A percentile compares a stretch with the other conserved stretches of the same genome.
Evolutionary conservation across 306 rosid species (phyloP).

Genomic region (Glycine tomentella): DNA sequence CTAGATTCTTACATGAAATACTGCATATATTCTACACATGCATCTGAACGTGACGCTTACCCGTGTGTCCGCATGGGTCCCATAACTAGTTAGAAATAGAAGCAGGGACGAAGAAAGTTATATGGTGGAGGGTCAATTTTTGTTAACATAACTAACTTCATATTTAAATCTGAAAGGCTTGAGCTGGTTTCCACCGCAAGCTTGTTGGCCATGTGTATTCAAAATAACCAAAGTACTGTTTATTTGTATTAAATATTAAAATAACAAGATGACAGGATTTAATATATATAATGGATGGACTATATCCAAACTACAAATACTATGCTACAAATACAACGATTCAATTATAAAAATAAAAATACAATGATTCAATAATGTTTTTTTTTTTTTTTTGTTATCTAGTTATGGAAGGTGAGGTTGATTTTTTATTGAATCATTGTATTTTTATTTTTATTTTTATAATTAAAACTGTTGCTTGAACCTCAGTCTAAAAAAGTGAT

Average conservation of each 20-base stretch:
- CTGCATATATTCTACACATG: too few species aligned
- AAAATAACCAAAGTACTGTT: not conserved
- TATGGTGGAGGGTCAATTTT: not conserved
- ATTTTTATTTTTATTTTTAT: too few species aligned
- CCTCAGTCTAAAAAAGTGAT: too few species aligned
- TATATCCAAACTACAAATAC: slow-evolving; percentile 14
- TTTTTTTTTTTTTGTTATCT: not conserved
- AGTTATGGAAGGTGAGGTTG: not conserved
- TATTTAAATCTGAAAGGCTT: not conserved
- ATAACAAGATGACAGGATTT: not conserved
- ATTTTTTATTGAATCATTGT: too few species aligned
- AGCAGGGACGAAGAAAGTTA: not conserved
- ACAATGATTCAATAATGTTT: not conserved
- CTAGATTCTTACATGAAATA: too few species aligned
- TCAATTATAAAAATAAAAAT: not conserved
- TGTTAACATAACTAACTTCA: not conserved
- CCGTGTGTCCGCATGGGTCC: too few species aligned
- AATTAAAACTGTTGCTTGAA: too few species aligned
- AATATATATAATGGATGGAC: not conserved
- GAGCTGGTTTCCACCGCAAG: not conserved
- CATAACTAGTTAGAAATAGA: too few species aligned
- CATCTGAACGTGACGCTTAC: too few species aligned
- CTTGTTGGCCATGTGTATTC: not conserved
- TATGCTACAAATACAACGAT: not conserved
- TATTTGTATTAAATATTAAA: not conserved